phyloP scores from a whole-genome alignment of 768 basidiomycete genomes.

The Butyriboletus loyo region DNA sequence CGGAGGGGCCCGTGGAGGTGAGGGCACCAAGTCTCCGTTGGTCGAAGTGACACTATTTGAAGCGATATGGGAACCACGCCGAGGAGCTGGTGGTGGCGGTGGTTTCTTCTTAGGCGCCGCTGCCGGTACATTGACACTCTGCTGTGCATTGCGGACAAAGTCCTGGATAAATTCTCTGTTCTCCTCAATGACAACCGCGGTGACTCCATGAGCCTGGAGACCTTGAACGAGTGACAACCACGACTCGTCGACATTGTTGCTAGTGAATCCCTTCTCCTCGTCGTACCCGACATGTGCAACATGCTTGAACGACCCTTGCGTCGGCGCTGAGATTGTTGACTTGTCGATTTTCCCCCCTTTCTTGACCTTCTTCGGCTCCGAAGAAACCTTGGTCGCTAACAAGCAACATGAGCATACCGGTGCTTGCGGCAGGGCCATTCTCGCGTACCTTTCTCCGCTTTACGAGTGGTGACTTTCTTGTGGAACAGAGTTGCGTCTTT shows the following conservation, averaged over 20 bases:
- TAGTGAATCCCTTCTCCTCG: conserved; percentile 79
- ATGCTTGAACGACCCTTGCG: conserved; percentile 77
- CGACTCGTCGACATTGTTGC: conserved; percentile 82
- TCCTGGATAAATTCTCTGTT: conserved; percentile 90
- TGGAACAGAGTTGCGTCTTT: conserved; percentile 77
- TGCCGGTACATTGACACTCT: conserved; percentile 32
- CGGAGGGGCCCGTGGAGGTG: conserved; percentile 34
- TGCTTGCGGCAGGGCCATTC: neutral
- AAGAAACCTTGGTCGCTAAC: conserved; percentile 43
- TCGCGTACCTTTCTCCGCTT: conserved; percentile 53
- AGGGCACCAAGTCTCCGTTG: conserved; percentile 21
- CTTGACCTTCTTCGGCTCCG: conserved; percentile 52
- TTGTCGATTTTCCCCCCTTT: conserved; percentile 87
- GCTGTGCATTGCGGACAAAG: conserved; percentile 56
- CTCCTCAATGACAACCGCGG: conserved; percentile 62
- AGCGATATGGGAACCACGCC: conserved; percentile 25
- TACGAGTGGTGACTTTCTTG: conserved; percentile 77
- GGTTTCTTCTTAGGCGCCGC: conserved; percentile 44
- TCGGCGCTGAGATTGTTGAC: conserved; percentile 85
- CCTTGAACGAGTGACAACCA: conserved; percentile 75
- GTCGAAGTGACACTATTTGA: conserved; percentile 26
- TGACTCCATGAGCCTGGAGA: conserved; percentile 64
- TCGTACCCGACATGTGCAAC: conserved; percentile 97
- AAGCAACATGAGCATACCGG: conserved; percentile 3
- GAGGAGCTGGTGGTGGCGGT: conserved; percentile 37